These are phyloP conservation scores for Trichothecium roseum DNA, from an alignment of 2,329 filamentous ascomycete genomes.

Conservation along the genomic window DNA sequence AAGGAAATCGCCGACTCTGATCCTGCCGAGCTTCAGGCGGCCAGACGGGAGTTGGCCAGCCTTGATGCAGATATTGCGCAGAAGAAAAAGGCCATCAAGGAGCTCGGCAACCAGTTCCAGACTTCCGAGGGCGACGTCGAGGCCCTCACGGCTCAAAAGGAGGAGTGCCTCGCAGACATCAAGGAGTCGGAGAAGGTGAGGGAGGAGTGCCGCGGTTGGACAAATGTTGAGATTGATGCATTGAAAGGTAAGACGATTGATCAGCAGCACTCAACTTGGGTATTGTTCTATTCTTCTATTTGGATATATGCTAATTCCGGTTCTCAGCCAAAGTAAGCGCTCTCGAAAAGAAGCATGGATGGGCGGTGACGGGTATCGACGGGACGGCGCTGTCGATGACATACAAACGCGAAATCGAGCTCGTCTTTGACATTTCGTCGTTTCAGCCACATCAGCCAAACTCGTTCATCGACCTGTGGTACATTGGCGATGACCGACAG, in stretches of 20 bases:
- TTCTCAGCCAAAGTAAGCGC: neutral
- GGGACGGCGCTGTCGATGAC: slow-evolving; percentile 60
- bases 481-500: slow-evolving; percentile 50
- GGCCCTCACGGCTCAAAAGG: slow-evolving; percentile 54
- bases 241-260: slow-evolving; percentile 55
- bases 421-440: slow-evolving; percentile 57
- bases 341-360: slow-evolving; percentile 31
- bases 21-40: slow-evolving; percentile 62
- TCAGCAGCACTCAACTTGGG: too few species aligned
- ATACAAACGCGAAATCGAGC: slow-evolving; percentile 61
- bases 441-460: slow-evolving; percentile 41
- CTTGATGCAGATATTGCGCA: slow-evolving; percentile 59
- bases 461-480: slow-evolving; percentile 56
- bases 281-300: too few species aligned
- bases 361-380: slow-evolving; percentile 58
- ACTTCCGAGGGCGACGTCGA: slow-evolving; percentile 57
- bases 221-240: slow-evolving; percentile 63
- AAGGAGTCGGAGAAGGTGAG: slow-evolving; percentile 71
- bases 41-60: slow-evolving; percentile 56
- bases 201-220: slow-evolving; percentile 87
- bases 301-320: neutral
- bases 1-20: slow-evolving; percentile 71
- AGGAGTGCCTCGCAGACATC: slow-evolving; percentile 63
- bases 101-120: slow-evolving; percentile 55
- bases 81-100: slow-evolving; percentile 57